Percentiles rank a stretch among this genome's conserved stretches.
phyloP scores from a whole-genome alignment of 441 rosid species.

The Biscutella laevigata region DNA sequence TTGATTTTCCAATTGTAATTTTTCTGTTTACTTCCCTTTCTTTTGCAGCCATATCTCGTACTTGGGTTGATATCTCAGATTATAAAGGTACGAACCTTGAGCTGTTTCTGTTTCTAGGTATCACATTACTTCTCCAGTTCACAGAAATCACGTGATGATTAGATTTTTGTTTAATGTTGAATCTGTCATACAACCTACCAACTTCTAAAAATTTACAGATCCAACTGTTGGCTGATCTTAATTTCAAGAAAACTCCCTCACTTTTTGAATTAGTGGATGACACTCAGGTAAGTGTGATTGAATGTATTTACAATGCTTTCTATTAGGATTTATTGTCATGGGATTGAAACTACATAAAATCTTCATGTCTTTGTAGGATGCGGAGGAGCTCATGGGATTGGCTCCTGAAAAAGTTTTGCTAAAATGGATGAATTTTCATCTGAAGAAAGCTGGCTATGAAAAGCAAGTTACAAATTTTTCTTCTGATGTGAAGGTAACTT shows the following conservation, averaged over 20 bases:
- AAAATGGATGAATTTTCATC: conserved; percentile 97
- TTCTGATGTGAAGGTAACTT: conserved; percentile 84
- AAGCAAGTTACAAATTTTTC: conserved; percentile 92
- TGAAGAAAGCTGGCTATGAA: conserved; percentile 85
- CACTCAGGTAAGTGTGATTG: conserved; percentile 47
- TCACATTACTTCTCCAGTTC: not conserved
- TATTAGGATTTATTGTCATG: not conserved
- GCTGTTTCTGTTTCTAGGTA: not conserved
- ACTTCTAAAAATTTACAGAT: conserved; percentile 46
- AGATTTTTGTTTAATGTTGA: not conserved
- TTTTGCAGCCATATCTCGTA: conserved; percentile 74
- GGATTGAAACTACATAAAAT: not conserved
- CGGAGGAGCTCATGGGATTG: conserved; percentile 85
- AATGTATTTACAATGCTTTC: not conserved
- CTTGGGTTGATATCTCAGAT: conserved; percentile 98
- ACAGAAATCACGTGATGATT: not conserved
- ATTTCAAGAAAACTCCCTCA: conserved; percentile 92
- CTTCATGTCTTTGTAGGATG: conserved; percentile 52
- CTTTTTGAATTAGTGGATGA: conserved; percentile 85
- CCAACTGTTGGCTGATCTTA: conserved; percentile 90
- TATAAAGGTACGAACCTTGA: conserved; percentile 55
- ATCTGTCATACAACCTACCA: conserved; percentile 12
- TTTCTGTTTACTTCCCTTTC: not conserved
- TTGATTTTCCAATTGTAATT: conserved; percentile 1
- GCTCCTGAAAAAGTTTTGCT: conserved; percentile 91